Evolutionary conservation across 768 basidiomycete species (phyloP), one percentile per base, ranked within the genome.

Genomic region (Psilocybe subaeruginosa): DNA sequence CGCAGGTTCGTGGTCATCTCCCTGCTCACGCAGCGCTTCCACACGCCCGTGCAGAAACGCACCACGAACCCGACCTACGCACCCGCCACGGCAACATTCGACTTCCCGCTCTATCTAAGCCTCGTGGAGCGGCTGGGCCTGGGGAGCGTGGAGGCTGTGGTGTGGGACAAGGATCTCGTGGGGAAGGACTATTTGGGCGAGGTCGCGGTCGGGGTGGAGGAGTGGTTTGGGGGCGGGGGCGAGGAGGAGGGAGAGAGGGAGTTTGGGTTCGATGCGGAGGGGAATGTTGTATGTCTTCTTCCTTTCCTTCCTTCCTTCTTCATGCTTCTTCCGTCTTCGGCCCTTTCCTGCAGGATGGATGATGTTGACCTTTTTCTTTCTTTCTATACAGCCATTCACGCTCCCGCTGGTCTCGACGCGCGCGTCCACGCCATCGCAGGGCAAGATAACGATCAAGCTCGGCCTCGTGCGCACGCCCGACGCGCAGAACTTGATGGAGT

Each of bases 41-140:
- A 88, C 30, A 97, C 95, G 0, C 86, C 93, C 0, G 90, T 92
- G 17, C 75, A 84, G 29, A 95, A 92, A 71, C 84, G 86, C 52
- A 90, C 82, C 0, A 66, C 88, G 19, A 89, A 89, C 64, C 95
- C 95, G 0, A 70, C 76, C 1, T 97, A 84, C 64, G 65, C 78
- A 0, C 63, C 87, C 9, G 87, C 87, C 62, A 86, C 91, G 66
- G 88, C 93, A 9, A 95, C 93, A 0, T 98, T 95, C 71, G 92
- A 97, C 60, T 93, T 96, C 66, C 91, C 94, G 0, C 80, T 97
- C 16, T 92, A 91, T 66, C 80, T 90, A 16, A 90, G 88, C 14
- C 81, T 91, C 29, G 88, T 89, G 0, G 90, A 91, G 66, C 79
- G 80, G 48, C 81, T 92, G 4, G 90, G 91, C 35, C 86, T 83